Evolutionary conservation across 345 rosid species (phyloP), one percentile per base, ranked within the genome.

Genomic region (Triadica sebifera): DNA sequence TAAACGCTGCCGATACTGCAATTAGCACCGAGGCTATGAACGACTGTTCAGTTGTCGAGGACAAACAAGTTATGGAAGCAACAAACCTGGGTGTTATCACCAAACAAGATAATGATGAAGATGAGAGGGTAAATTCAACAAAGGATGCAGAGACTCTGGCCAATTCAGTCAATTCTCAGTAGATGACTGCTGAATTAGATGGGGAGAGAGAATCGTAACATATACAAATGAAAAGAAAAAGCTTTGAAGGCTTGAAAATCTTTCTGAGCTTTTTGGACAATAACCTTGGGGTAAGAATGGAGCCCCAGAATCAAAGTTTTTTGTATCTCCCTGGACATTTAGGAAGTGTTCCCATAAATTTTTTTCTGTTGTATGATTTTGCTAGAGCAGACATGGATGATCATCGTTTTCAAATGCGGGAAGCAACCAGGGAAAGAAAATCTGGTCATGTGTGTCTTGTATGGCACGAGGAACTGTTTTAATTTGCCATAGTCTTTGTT

Each of bases 81-180:
- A 17, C 72, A 51, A 53, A 67, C 19, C 71, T 34, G 39, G 79
- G 16, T 55, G 69, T 12, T 41, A 24, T 64, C 11, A 11, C 65
- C 58, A 9, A 58, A 58, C 77, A 74, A 71, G 82, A 67, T 38
- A 74, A 29, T 20, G 38, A 12, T 13, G 53, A 41, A 8, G 67
- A 55, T 65, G 75, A 57, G n/a, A 45, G 38, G 41, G 71, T 6
- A 70, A 71, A 65, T 6, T 58, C 65, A 57, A 38, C 20, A 58
- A 67, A 61, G 64, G 71, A 62, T 19, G 73, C 62, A 24, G 70
- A 56, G 70, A 78, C n/a, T n/a, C 9, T 65, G 67, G 65, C 46
- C 20, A 19, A 22, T 11, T 34, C 72, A 63, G 65, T 46, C 20
- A 19, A 22, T 11, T 34, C 72, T 20, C 70, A 75, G 52, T 13